A percentile compares a stretch with the other conserved stretches of the same genome.
These are phyloP conservation scores for Aspergillus pseudoviridinutans DNA, from an alignment of 2,329 filamentous ascomycete genomes.

Conservation along the genomic window DNA sequence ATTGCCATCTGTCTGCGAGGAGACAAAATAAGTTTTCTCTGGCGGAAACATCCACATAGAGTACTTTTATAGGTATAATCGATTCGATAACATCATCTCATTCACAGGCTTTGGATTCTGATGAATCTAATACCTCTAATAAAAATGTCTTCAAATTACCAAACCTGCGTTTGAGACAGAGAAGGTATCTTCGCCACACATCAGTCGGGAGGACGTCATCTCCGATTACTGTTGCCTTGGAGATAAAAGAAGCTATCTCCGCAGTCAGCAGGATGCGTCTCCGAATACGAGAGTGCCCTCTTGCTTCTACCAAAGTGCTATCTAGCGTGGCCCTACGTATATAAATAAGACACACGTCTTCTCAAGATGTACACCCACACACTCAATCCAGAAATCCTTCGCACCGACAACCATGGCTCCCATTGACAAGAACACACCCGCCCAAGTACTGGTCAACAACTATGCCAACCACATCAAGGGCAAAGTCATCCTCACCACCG, in stretches of 20 bases:
- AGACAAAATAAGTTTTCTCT: background rate
- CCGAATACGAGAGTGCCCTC: no score
- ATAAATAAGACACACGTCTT: background rate
- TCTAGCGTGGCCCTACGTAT: background rate
- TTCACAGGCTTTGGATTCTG: background rate
- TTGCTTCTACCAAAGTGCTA: background rate
- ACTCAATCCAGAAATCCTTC: background rate
- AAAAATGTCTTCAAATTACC: background rate
- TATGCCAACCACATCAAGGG: slow-evolving; percentile 17
- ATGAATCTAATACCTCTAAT: background rate
- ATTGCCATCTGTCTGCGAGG: background rate
- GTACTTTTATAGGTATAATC: background rate
- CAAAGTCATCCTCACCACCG: slow-evolving; percentile 40
- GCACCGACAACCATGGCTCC: background rate
- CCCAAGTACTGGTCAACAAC: slow-evolving; percentile 17
- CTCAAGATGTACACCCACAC: background rate
- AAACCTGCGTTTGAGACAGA: background rate
- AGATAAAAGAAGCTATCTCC: no score
- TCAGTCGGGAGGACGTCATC: no score
- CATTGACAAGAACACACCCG: slow-evolving; percentile 8
- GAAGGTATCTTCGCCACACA: no score
- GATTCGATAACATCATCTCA: background rate
- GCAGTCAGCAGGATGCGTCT: no score
- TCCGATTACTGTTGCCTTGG: no score
- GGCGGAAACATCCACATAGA: background rate